These are phyloP conservation scores for Pestalotiopsis sp. DNA, from an alignment of 2,329 filamentous ascomycete species.

Conservation along the genomic window DNA sequence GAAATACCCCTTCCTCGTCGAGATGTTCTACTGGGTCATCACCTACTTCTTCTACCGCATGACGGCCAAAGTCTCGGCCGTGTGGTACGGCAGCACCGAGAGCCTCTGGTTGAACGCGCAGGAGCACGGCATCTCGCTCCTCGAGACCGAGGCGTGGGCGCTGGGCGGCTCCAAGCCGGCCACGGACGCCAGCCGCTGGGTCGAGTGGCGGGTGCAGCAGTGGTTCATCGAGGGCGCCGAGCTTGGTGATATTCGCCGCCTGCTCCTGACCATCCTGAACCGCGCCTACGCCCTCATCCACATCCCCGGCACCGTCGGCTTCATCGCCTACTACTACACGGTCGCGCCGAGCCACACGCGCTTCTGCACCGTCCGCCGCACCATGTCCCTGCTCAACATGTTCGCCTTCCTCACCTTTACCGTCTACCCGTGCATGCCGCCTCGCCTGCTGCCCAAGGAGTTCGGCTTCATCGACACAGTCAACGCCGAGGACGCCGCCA, in stretches of 20 bases:
- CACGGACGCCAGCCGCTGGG: conserved; percentile 34
- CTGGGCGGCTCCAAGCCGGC: conserved; percentile 23
- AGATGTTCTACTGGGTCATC: conserved; percentile 76
- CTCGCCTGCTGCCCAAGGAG: conserved; percentile 46
- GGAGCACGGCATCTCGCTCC: conserved; percentile 37
- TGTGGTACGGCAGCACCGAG: conserved; percentile 51
- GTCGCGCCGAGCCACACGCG: conserved; percentile 40
- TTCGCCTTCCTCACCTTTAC: conserved; percentile 48
- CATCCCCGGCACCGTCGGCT: conserved; percentile 52
- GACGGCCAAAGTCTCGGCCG: conserved; percentile 54
- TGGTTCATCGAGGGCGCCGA: conserved; percentile 37
- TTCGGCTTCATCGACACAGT: conserved; percentile 48
- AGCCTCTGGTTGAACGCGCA: conserved; percentile 48
- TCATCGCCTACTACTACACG: conserved; percentile 49
- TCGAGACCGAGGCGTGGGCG: conserved; percentile 38
- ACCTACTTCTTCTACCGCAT: conserved; percentile 67
- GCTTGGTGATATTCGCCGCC: conserved; percentile 33
- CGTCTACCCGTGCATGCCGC: conserved; percentile 50
- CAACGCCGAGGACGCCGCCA: conserved; percentile 45
- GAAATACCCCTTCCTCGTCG: conserved; percentile 69
- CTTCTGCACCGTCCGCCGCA: conserved; percentile 41
- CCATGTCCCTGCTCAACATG: conserved; percentile 49
- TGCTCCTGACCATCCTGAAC: conserved; percentile 46
- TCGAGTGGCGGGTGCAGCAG: conserved; percentile 39
- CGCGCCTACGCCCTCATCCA: conserved; percentile 52